Percentiles rank a stretch among this genome's conserved stretches.
Evolutionary conservation across 139 green algal genomes (phyloP).

Genomic region (Tetradesmus obliquus): DNA sequence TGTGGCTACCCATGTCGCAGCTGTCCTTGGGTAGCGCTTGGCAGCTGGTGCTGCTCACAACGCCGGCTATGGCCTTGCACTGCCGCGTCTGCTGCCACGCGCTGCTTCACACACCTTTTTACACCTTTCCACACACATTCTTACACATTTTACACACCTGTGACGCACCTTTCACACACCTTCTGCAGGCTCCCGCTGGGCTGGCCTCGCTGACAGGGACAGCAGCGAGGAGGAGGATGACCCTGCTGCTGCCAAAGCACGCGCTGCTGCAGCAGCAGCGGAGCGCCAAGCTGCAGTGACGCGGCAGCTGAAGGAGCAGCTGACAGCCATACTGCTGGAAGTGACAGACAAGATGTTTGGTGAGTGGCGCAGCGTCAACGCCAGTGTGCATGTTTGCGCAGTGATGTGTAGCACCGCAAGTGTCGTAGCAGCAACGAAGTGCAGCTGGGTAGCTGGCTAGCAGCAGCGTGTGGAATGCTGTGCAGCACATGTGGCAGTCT

Average conservation of each 20-base stretch:
- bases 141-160: too few relatives aligned
- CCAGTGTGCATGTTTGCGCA: neutral
- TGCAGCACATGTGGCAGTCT: neutral
- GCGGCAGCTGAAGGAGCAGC: constrained; percentile 59
- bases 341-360: constrained; percentile 74
- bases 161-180: too few relatives aligned
- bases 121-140: too few relatives aligned
- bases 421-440: neutral
- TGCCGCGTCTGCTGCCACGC: too few relatives aligned
- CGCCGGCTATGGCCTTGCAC: too few relatives aligned
- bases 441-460: neutral
- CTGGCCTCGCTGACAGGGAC: constrained; percentile 2
- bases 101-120: too few relatives aligned
- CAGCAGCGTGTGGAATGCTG: neutral
- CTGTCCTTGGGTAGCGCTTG: too few relatives aligned
- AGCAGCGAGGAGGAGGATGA: constrained; percentile 28
- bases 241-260: neutral
- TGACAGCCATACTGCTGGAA: constrained; percentile 70
- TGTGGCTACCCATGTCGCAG: too few relatives aligned
- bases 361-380: constrained; percentile 36
- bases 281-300: constrained; percentile 43
- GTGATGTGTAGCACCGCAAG: neutral
- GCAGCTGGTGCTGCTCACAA: too few relatives aligned
- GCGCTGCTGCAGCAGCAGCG: constrained; percentile 9
- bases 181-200: constrained; percentile 29